Conservation (phyloP, 495 filamentous ascomycete genomes). For the Aspergillus carlsbadensis region DNA sequence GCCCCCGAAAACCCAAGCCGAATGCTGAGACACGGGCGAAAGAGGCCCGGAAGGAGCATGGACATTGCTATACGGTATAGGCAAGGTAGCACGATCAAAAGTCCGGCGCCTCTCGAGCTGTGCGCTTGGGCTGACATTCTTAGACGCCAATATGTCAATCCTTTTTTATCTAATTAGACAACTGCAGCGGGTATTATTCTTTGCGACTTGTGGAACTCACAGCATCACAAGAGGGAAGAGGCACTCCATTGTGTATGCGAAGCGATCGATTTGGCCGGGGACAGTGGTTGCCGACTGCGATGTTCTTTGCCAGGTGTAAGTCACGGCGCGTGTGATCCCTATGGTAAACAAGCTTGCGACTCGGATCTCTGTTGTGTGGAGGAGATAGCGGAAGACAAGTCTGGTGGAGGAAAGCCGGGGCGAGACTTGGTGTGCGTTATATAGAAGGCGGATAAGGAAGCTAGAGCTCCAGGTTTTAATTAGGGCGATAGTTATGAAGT, state of each 20-base stretch:
- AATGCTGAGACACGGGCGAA: not conserved
- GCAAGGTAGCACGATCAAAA: not conserved
- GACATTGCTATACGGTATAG: not conserved
- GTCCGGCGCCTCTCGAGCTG: not conserved
- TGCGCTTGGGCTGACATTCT: conserved; percentile 1
- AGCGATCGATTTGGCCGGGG: conserved; percentile 33
- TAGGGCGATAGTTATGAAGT: conserved; percentile 32
- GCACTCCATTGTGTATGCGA: conserved; percentile 36
- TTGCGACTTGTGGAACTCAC: conserved; percentile 20
- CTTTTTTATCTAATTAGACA: not conserved
- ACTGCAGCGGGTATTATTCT: not conserved
- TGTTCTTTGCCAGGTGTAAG: conserved; percentile 31
- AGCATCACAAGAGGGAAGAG: conserved; percentile 36
- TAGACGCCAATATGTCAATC: conserved; percentile 6
- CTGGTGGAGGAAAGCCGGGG: conserved; percentile 5
- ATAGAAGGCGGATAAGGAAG: conserved; percentile 26
- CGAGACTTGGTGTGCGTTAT: conserved; percentile 21
- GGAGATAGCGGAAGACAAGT: conserved; percentile 29
- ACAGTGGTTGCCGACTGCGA: conserved; percentile 29
- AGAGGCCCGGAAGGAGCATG: not conserved
- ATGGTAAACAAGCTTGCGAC: conserved; percentile 29
- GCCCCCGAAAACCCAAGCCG: not conserved
- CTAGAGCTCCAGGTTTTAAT: conserved; percentile 28
- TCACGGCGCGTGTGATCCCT: conserved; percentile 32
- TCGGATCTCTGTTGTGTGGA: conserved; percentile 36